Conservation (phyloP, 495 filamentous ascomycete species). For the Daldinia childiae region DNA sequence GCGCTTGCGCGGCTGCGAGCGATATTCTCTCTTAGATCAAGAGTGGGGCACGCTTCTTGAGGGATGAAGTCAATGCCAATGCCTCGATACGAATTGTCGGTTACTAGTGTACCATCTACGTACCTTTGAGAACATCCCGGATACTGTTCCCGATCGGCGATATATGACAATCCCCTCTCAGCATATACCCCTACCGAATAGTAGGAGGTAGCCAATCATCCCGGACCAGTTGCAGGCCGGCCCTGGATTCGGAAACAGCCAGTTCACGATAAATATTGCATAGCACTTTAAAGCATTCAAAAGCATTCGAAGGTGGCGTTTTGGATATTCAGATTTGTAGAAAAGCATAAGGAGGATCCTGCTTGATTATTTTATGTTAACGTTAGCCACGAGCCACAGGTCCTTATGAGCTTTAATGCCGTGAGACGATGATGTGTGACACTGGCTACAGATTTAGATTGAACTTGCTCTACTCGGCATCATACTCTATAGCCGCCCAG, state of each 20-base stretch:
- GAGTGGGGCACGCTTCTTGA: neutral
- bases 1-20: slow-evolving; percentile 37
- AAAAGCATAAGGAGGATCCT: slow-evolving; percentile 12
- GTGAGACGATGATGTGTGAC: neutral
- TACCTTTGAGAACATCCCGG: neutral
- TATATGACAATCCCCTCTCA: neutral
- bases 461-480: neutral
- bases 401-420: neutral
- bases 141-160: neutral
- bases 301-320: slow-evolving; percentile 17
- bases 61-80: neutral
- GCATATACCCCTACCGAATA: neutral
- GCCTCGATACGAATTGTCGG: neutral
- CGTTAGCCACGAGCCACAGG: neutral
- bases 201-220: neutral
- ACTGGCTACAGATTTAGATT: neutral
- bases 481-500: neutral
- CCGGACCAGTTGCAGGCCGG: neutral
- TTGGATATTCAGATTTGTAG: slow-evolving; percentile 19
- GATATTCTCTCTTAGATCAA: slow-evolving; percentile 27
- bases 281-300: slow-evolving; percentile 11
- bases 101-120: neutral
- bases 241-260: neutral
- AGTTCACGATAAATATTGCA: slow-evolving; percentile 19
- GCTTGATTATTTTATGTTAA: slow-evolving; percentile 5